Conservation (phyloP, 169 alveolate genomes). For the Plasmodium reichenowi region DNA sequence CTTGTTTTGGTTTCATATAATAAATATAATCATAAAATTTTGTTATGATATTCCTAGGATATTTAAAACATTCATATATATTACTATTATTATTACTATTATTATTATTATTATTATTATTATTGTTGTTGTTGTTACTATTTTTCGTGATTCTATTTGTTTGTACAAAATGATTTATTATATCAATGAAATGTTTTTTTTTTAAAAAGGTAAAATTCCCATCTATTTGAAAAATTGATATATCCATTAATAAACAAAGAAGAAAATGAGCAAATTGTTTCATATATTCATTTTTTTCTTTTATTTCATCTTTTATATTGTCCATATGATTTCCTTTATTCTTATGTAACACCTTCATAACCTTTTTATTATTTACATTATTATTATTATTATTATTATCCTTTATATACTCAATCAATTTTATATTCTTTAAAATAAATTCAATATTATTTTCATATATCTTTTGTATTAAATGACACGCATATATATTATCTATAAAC, state of each 20-base stretch:
- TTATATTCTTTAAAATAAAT: constrained; percentile 38
- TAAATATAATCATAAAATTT: constrained; percentile 61
- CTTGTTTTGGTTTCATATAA: constrained; percentile 28
- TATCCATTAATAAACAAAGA: constrained; percentile 19
- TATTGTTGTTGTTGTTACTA: neutral
- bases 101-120: neutral
- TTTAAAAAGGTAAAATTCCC: constrained; percentile 19
- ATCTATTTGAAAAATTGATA: constrained; percentile 29
- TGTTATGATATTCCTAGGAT: constrained; percentile 52
- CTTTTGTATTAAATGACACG: constrained; percentile 57
- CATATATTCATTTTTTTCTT: constrained; percentile 30
- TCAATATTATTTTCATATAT: constrained; percentile 56
- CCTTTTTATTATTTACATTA: constrained; percentile 24
- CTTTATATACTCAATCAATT: constrained; percentile 44
- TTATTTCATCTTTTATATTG: neutral
- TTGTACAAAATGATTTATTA: constrained; percentile 12
- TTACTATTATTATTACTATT: neutral
- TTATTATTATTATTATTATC: constrained; percentile 37
- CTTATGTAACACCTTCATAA: constrained; percentile 4
- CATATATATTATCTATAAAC: constrained; percentile 39
- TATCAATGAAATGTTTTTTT: constrained; percentile 32
- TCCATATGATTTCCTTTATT: neutral
- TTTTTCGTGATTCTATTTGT: constrained; percentile 4
- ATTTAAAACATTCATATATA: constrained; percentile 35
- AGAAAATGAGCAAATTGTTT: constrained; percentile 51